Evolutionary conservation across 306 rosid species (phyloP).

Genomic region (Alnus rubra): DNA sequence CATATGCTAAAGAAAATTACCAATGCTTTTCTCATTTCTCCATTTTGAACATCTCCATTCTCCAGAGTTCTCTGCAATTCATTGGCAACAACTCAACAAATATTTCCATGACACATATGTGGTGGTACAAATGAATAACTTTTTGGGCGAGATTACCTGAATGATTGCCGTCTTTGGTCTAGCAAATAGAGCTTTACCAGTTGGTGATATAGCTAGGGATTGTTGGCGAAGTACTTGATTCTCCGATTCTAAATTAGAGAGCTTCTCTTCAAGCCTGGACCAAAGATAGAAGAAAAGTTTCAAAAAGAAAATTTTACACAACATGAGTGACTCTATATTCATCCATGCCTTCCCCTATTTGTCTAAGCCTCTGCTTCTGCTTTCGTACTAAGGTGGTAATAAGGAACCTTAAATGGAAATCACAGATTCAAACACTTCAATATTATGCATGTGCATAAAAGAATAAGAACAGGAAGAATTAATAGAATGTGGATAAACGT

Average conservation of each 20-base stretch:
- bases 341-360: too few species aligned
- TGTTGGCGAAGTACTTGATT: slow-evolving; percentile 86
- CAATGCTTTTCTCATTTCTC: slow-evolving; percentile 60
- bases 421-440: too few species aligned
- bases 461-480: too few species aligned
- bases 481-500: neutral
- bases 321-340: too few species aligned
- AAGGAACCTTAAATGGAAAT: too few species aligned
- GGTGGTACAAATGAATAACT: slow-evolving; percentile 8
- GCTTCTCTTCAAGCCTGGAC: slow-evolving; percentile 64
- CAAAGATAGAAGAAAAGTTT: slow-evolving; percentile 17
- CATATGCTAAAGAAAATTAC: slow-evolving; percentile 43
- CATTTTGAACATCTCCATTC: slow-evolving; percentile 78
- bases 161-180: slow-evolving; percentile 64
- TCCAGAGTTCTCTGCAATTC: slow-evolving; percentile 83
- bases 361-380: too few species aligned
- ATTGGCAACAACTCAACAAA: slow-evolving; percentile 1
- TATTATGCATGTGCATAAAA: too few species aligned
- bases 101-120: neutral
- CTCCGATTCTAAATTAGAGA: slow-evolving; percentile 81
- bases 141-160: slow-evolving; percentile 54
- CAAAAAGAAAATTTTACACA: slow-evolving; percentile 3
- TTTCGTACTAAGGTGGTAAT: too few species aligned
- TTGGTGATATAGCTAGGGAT: slow-evolving; percentile 72
- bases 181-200: slow-evolving; percentile 69